Evolutionary conservation across 495 filamentous ascomycete genomes (phyloP), one percentile per base, ranked within the genome.

Genomic region (Aspergillus sclerotiicarbonarius): DNA sequence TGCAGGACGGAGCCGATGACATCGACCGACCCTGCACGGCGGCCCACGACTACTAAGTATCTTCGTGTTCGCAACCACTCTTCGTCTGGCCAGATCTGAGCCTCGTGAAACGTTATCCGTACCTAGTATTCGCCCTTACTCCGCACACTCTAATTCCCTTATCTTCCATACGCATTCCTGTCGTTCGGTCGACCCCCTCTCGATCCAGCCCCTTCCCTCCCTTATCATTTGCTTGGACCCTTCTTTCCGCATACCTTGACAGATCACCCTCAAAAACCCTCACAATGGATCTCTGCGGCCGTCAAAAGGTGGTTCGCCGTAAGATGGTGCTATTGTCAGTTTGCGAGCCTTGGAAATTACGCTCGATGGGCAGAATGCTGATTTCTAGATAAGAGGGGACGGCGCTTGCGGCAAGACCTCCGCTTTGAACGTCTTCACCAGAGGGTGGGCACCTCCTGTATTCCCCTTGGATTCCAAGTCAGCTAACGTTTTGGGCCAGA

Each of bases 381-480:
- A 54, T 32, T 21, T 12, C 15, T 53, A 25, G 47, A 64, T 65
- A 50, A 95, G 90, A 71, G 94, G 94, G 63, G 94, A 98, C 74
- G 94, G 94, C 80, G 94, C 94, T 61, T 96, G 90, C 72, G 94
- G 94, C 67, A 98, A 98, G 80, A 98, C 94, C 52, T 97, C 92
- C 46, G 79, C 97, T 60, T 74, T 98, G 73, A 98, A 98, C 73
- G 94, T 98, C 62, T 98, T 98, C 75, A 98, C 94, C 53, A 87
- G 94, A 88, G 94, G 94, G 89, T 95, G 63, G 83, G 57, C 53
- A 56, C 51, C 59, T 56, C 46, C 30, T 57, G 52, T 51, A 41
- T 51, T 55, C 62, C 54, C 56, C 47, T 32, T 54, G 32, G 48
- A 20, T 61, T 46, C n/a, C 35, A 50, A 29, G 54, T 30, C 15